Conservation (phyloP, 1,139 yeast genomes). For the Zygosaccharomyces pseudobailii region DNA sequence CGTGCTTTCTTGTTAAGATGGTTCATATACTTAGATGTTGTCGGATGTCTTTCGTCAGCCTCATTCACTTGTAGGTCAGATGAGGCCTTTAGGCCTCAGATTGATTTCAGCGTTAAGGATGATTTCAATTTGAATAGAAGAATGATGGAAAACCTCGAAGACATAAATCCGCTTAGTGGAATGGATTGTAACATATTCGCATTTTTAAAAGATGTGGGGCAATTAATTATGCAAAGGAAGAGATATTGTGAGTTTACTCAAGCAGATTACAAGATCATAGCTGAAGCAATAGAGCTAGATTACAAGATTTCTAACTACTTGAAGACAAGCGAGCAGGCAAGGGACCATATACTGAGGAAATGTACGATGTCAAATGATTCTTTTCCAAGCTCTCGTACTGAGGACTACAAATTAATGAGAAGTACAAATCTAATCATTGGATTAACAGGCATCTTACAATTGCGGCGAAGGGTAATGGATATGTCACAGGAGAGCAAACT, state of each 20-base stretch:
- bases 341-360: constrained; percentile 13
- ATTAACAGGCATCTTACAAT: constrained; percentile 49
- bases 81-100: constrained; percentile 1
- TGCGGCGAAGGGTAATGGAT: constrained; percentile 50
- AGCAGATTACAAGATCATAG: constrained; percentile 38
- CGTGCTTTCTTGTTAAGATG: constrained; percentile 62
- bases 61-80: constrained; percentile 1
- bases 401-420: constrained; percentile 3
- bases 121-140: background rate
- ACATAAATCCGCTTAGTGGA: constrained; percentile 56
- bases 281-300: constrained; percentile 17
- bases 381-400: constrained; percentile 3
- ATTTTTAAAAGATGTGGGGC: constrained; percentile 37
- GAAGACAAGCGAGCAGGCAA: constrained; percentile 6
- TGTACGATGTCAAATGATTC: constrained; percentile 18
- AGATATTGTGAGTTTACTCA: background rate
- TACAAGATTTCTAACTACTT: constrained; percentile 10
- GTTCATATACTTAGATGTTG: constrained; percentile 67
- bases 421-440: constrained; percentile 48
- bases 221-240: constrained; percentile 6
- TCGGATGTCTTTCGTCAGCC: constrained; percentile 39
- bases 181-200: constrained; percentile 53
- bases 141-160: constrained; percentile 24
- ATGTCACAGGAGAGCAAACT: constrained; percentile 43
- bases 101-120: constrained; percentile 5